These are phyloP conservation scores for Trichoderma pleuroti DNA, from an alignment of 2,329 filamentous ascomycete species.

Conservation along the genomic window DNA sequence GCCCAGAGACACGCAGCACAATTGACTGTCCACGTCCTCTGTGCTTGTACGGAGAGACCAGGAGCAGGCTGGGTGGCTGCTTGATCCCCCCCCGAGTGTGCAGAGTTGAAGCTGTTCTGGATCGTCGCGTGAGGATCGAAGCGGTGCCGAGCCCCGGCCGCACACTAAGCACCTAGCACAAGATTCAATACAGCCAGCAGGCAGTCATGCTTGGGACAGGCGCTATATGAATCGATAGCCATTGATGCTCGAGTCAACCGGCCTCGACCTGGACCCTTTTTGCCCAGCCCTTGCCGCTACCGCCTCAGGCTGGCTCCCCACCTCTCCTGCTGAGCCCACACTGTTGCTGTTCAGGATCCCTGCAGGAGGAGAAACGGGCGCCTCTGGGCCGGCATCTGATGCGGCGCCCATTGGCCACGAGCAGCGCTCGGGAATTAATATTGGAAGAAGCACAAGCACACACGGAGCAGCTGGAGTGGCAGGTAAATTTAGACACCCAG, in stretches of 20 bases:
- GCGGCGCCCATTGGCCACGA: constrained; percentile 21
- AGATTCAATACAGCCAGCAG: constrained; percentile 2
- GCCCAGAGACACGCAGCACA: not conserved
- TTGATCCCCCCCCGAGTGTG: not conserved
- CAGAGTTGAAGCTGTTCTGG: constrained; percentile 9
- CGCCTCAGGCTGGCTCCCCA: constrained; percentile 19
- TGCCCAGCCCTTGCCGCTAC: constrained; percentile 11
- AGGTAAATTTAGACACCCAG: constrained; percentile 6
- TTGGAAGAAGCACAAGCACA: not conserved
- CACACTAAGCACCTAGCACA: not conserved
- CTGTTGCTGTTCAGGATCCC: constrained; percentile 24
- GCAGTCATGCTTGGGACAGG: constrained; percentile 6
- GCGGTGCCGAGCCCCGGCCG: constrained; percentile 14
- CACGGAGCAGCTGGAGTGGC: not conserved
- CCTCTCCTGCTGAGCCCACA: constrained; percentile 19
- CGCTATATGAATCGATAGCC: constrained; percentile 2
- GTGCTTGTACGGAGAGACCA: not conserved
- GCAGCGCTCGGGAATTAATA: constrained; percentile 13
- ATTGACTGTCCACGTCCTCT: not conserved
- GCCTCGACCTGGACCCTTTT: not conserved
- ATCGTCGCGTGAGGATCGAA: constrained; percentile 11
- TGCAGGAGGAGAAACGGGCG: constrained; percentile 23
- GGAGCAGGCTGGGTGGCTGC: not conserved
- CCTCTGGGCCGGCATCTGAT: constrained; percentile 12
- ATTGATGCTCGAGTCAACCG: not conserved